These are phyloP conservation scores for Lasiosphaeriaceae sp. DNA, from an alignment of 495 filamentous ascomycete species.

Conservation along the genomic window DNA sequence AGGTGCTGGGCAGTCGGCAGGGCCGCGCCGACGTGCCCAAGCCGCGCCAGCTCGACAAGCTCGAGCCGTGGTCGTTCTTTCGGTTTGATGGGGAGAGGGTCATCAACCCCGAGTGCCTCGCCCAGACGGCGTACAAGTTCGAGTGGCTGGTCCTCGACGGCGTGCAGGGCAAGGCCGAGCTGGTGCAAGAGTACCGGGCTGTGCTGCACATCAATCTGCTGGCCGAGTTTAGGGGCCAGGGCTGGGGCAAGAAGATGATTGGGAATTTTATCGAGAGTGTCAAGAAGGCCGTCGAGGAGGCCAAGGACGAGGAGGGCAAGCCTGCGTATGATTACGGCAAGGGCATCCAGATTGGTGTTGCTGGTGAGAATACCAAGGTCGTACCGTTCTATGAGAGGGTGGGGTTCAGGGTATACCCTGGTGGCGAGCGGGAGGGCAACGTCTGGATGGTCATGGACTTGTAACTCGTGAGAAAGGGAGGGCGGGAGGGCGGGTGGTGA, in stretches of 20 bases:
- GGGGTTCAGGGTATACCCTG: slow-evolving; percentile 35
- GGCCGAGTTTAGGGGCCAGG: slow-evolving; percentile 28
- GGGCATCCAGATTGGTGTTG: slow-evolving; percentile 35
- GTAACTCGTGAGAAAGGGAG: neutral
- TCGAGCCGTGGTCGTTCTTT: slow-evolving; percentile 17
- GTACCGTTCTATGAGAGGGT: slow-evolving; percentile 39
- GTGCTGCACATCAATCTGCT: slow-evolving; percentile 44
- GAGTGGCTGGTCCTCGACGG: slow-evolving; percentile 29
- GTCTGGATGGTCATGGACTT: slow-evolving; percentile 41
- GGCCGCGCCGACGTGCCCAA: slow-evolving; percentile 16
- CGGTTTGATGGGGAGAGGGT: neutral
- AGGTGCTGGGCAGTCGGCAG: slow-evolving; percentile 21
- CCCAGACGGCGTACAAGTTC: slow-evolving; percentile 33
- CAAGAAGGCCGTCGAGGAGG: slow-evolving; percentile 20
- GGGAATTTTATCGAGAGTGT: slow-evolving; percentile 33
- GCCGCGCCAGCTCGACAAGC: slow-evolving; percentile 19
- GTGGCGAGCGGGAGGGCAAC: slow-evolving; percentile 28
- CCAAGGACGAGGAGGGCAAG: slow-evolving; percentile 22
- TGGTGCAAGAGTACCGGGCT: slow-evolving; percentile 26
- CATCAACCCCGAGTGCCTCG: slow-evolving; percentile 25
- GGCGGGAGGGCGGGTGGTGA: neutral
- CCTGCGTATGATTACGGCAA: slow-evolving; percentile 22
- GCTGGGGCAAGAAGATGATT: slow-evolving; percentile 38
- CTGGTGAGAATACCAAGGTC: slow-evolving; percentile 40
- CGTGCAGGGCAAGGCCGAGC: slow-evolving; percentile 26